Evolutionary conservation across 495 filamentous ascomycete genomes (phyloP).

Genomic region (Cercophora newfieldiana): DNA sequence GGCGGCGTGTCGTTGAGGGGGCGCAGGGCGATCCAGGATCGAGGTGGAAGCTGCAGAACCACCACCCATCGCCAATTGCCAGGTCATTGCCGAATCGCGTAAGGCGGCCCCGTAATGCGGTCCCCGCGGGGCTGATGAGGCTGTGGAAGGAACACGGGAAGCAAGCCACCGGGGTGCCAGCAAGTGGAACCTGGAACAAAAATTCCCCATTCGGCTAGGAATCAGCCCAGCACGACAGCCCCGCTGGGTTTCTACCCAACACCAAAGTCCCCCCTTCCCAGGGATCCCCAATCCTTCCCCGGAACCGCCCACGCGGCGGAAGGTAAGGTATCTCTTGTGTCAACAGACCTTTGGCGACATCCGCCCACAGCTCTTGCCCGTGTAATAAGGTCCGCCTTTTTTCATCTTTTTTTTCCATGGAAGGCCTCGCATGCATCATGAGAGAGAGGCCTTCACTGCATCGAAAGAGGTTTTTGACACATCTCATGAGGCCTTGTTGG

Average conservation of each 20-base stretch:
- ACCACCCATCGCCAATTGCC: background rate
- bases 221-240: background rate
- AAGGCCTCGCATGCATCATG: too few relatives aligned
- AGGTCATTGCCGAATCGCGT: slow-evolving; percentile 12
- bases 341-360: background rate
- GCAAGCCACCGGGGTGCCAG: background rate
- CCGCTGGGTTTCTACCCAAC: slow-evolving; percentile 17
- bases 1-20: background rate
- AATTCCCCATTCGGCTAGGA: background rate
- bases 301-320: too few relatives aligned
- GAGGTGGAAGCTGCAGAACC: background rate
- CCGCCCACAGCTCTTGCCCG: too few relatives aligned
- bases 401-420: too few relatives aligned
- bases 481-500: too few relatives aligned
- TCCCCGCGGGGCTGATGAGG: background rate
- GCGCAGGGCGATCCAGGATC: background rate
- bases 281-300: background rate
- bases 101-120: background rate
- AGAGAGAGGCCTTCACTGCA: too few relatives aligned
- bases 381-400: too few relatives aligned
- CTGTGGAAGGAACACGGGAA: background rate
- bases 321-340: too few relatives aligned
- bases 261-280: background rate
- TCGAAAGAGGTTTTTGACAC: too few relatives aligned
- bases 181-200: background rate